Base-by-base conservation (phyloP, 1,284 basidiomycete species). In the Malassezia furfur region DNA sequence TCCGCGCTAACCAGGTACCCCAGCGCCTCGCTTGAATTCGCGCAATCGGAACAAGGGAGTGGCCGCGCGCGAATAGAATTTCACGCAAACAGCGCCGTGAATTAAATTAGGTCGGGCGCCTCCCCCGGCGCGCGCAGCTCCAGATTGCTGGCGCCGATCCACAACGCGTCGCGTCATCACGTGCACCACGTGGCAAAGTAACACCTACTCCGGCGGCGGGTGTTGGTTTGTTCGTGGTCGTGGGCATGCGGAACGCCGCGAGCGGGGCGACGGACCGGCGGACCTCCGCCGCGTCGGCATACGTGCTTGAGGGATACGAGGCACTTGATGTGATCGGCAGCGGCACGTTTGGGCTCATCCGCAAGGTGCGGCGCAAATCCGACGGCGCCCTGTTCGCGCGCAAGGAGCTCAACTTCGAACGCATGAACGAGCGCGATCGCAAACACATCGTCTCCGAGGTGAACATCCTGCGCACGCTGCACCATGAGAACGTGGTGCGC, bases 361-460 rank as follows among this genome's bases (percentile, higher is more conserved):
- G 88, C 60, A 94, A 93, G 78, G 90, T 96, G 17, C 80, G 84
- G 61, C 79, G 91, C 64, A 86, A 87, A 72, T 77, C 81, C 7
- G 93, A 96, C 76, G 88, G 88, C 46, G 72, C 89, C 86, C 78
- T 90, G 44, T 86, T 91, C 66, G 93, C 91, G 0, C 80, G 90
- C 39, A 96, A 96, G 74, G 89, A 96, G 75, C 83, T 98, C 65
- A 90, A 94, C 76, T 96, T 94, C 76, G 88, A 89, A 65, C 82
- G 85, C 60, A 94, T 94, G 91, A 85, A 81, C 47, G 88, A 93
- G 72, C 82, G 88, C 50, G 91, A 94, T 75, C 81, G 87, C 65
- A 88, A 88, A 73, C 93, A 96, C 75, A 91, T 96, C 57, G 86
- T 93, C 5, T 84, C 91, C n/a, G 93, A 98, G 83, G 91, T 96